Conservation (phyloP, 2,329 filamentous ascomycete genomes). For the Phialophora verrucosa region DNA sequence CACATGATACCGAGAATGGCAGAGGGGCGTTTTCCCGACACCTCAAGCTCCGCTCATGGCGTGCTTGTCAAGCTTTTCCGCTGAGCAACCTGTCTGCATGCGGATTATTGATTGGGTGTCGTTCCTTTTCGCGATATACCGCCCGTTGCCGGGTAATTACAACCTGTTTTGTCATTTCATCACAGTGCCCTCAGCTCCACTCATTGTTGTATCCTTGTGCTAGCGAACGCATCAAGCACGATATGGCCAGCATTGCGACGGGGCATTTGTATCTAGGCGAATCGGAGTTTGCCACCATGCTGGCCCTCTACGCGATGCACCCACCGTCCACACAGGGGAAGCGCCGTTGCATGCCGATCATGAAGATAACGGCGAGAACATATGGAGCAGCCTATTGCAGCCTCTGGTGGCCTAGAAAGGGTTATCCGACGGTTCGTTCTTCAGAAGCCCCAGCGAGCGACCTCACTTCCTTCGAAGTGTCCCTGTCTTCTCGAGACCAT, state of each 20-base stretch:
- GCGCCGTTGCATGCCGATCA: neutral
- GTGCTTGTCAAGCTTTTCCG: slow-evolving; percentile 7
- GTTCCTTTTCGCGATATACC: neutral
- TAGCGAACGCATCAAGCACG: slow-evolving; percentile 7
- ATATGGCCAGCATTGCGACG: neutral
- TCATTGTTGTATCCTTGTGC: neutral
- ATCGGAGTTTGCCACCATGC: slow-evolving; percentile 4
- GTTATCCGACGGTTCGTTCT: neutral
- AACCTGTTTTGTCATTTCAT: slow-evolving; percentile 17
- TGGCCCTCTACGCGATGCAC: neutral
- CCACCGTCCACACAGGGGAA: neutral
- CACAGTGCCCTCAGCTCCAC: neutral
- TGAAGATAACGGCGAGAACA: slow-evolving; percentile 1
- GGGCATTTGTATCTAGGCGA: neutral
- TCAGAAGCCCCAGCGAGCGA: neutral
- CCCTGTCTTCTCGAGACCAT: neutral
- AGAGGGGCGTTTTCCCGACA: neutral
- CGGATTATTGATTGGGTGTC: neutral
- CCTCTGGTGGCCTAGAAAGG: neutral
- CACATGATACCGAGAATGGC: neutral
- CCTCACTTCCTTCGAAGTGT: neutral
- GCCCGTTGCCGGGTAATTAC: slow-evolving; percentile 8
- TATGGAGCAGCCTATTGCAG: neutral
- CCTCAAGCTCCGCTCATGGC: neutral
- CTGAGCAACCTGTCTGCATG: neutral